Conservation (phyloP, 2,329 filamentous ascomycete genomes). For the Trichophyton simii region DNA sequence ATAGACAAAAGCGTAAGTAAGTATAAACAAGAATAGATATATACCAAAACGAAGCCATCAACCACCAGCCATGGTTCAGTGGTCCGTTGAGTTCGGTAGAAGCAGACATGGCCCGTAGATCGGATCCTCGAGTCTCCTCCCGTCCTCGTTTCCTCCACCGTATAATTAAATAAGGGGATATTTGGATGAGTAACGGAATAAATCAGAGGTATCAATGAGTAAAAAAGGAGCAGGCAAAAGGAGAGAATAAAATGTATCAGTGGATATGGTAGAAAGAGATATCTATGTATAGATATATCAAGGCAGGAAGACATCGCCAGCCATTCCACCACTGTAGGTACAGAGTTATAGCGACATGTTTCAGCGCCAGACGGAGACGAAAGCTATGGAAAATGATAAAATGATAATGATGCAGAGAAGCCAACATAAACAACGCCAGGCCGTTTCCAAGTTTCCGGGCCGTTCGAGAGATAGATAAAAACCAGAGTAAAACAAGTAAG, state of each 20-base stretch:
- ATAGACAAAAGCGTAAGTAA: neutral
- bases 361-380: neutral
- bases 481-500: neutral
- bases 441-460: neutral
- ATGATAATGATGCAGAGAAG: neutral
- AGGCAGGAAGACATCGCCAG: neutral
- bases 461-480: neutral
- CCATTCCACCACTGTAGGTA: neutral
- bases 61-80: neutral
- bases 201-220: neutral
- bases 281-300: neutral
- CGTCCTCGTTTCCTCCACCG: neutral
- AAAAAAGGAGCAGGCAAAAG: neutral
- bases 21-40: constrained; percentile 2
- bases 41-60: neutral
- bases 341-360: neutral
- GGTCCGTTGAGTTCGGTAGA: neutral
- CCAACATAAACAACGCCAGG: neutral
- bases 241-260: neutral
- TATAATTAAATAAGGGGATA: constrained; percentile 1
- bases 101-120: neutral
- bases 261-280: neutral
- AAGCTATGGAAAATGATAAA: neutral
- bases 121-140: neutral
- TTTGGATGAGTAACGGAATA: neutral